A percentile compares a stretch with the other conserved stretches of the same genome.
These are phyloP conservation scores for Dicorynia guianensis DNA, from an alignment of 306 rosid genomes.

Conservation along the genomic window DNA sequence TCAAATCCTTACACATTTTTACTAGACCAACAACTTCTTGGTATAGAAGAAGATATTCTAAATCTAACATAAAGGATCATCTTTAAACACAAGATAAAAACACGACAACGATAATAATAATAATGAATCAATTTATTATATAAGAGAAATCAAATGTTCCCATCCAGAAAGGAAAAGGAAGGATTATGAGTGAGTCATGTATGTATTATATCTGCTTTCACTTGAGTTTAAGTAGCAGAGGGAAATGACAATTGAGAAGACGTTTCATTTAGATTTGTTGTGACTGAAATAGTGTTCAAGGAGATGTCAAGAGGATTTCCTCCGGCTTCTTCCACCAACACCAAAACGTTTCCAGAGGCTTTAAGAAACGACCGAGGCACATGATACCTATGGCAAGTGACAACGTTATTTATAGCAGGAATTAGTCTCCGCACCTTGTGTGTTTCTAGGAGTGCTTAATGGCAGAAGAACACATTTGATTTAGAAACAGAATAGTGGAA, in stretches of 20 bases:
- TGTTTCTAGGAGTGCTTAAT: not conserved
- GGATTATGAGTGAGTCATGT: slow-evolving; percentile 2
- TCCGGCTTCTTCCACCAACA: slow-evolving; percentile 73
- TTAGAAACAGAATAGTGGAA: not conserved
- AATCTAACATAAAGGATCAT: no score
- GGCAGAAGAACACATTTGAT: no score
- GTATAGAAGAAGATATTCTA: no score
- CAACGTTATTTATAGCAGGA: slow-evolving; percentile 2
- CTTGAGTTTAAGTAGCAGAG: not conserved
- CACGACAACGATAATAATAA: no score
- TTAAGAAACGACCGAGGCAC: slow-evolving; percentile 74
- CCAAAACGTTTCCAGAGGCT: slow-evolving; percentile 50
- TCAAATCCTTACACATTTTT: no score
- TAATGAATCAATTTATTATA: slow-evolving; percentile 1
- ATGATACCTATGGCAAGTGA: slow-evolving; percentile 57
- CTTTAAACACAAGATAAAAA: no score
- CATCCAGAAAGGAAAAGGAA: slow-evolving; percentile 26
- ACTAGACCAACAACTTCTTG: no score
- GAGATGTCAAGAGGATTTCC: slow-evolving; percentile 70
- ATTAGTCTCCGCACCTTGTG: slow-evolving; percentile 5
- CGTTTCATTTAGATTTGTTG: slow-evolving; percentile 1
- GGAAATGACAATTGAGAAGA: slow-evolving; percentile 42
- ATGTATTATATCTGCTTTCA: not conserved
- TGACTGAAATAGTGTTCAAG: slow-evolving; percentile 52
- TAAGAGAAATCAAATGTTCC: slow-evolving; percentile 28